phyloP scores from a whole-genome alignment of 2,329 filamentous ascomycete genomes.

The Fusarium virguliforme region DNA sequence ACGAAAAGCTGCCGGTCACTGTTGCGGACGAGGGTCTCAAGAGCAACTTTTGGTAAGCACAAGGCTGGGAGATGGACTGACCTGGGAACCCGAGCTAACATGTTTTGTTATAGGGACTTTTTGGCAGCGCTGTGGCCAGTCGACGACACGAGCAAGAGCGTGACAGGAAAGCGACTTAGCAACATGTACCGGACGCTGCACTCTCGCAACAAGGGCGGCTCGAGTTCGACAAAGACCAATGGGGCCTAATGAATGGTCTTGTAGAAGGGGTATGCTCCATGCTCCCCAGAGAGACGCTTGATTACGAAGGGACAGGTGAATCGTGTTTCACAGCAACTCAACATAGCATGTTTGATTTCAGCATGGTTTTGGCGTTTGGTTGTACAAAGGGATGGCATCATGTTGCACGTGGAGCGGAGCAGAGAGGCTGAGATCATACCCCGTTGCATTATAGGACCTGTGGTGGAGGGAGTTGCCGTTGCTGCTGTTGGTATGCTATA shows the following conservation, averaged over 20 bases:
- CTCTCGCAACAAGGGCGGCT: constrained; percentile 53
- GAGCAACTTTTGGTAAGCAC: constrained; percentile 67
- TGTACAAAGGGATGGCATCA: constrained; percentile 48
- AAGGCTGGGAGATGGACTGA: neutral
- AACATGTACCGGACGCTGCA: constrained; percentile 63
- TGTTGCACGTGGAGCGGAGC: constrained; percentile 38
- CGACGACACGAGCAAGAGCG: constrained; percentile 62
- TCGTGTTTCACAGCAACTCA: constrained; percentile 43
- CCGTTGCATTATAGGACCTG: constrained; percentile 52
- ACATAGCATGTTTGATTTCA: constrained; percentile 44
- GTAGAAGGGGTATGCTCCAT: neutral
- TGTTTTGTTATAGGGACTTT: constrained; percentile 58
- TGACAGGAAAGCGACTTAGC: constrained; percentile 62
- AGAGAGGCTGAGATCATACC: constrained; percentile 50
- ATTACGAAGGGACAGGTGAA: constrained; percentile 41
- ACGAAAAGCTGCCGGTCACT: constrained; percentile 62
- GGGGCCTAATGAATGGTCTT: constrained; percentile 51
- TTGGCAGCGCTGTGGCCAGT: constrained; percentile 64
- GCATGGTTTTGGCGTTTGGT: constrained; percentile 53
- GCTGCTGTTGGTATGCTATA: constrained; percentile 19
- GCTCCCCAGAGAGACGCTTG: constrained; percentile 19
- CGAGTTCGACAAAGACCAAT: constrained; percentile 53
- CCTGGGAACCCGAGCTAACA: constrained; percentile 39
- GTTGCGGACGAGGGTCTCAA: constrained; percentile 61
- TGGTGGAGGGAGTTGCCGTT: constrained; percentile 41